phyloP scores from a whole-genome alignment of 371 early-diverging fungal species.

The Encephalitozoon intestinalis region DNA sequence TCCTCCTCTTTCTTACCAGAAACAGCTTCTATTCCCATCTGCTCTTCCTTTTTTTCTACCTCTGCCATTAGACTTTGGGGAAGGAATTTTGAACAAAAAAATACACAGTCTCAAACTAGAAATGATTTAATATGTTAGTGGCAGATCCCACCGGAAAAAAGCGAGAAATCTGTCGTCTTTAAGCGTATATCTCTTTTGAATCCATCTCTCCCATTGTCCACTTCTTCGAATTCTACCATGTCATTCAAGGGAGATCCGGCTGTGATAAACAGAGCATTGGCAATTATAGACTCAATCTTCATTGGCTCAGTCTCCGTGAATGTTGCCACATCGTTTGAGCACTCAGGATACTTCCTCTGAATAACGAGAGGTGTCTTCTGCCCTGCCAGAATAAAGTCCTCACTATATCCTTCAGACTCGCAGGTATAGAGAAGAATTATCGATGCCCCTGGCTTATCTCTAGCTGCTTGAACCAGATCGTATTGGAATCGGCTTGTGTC shows the following conservation, averaged over 20 bases:
- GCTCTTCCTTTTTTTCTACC: background rate
- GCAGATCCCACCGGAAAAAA: background rate
- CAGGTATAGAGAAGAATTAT: slow-evolving; percentile 27
- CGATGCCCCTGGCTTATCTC: background rate
- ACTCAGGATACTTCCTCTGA: background rate
- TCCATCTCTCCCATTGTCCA: slow-evolving; percentile 22
- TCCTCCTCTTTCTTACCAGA: background rate
- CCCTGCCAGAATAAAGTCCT: slow-evolving; percentile 8
- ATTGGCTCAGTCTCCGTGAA: slow-evolving; percentile 29
- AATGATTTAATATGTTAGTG: slow-evolving; percentile 7
- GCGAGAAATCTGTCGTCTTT: background rate
- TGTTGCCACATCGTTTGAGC: slow-evolving; percentile 7
- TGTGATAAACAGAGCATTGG: slow-evolving; percentile 14
- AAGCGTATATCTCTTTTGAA: background rate
- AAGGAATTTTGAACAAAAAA: background rate
- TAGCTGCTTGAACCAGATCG: background rate
- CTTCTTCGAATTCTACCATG: slow-evolving; percentile 16
- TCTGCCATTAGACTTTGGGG: background rate
- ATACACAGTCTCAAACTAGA: background rate
- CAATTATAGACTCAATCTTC: slow-evolving; percentile 22
- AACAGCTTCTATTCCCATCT: background rate
- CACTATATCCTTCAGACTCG: slow-evolving; percentile 15
- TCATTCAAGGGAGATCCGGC: slow-evolving; percentile 7
- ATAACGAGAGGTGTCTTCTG: slow-evolving; percentile 5
- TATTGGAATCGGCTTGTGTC: background rate